phyloP scores from a whole-genome alignment of 176 grass and related monocot genomes.

The Poa annua region DNA sequence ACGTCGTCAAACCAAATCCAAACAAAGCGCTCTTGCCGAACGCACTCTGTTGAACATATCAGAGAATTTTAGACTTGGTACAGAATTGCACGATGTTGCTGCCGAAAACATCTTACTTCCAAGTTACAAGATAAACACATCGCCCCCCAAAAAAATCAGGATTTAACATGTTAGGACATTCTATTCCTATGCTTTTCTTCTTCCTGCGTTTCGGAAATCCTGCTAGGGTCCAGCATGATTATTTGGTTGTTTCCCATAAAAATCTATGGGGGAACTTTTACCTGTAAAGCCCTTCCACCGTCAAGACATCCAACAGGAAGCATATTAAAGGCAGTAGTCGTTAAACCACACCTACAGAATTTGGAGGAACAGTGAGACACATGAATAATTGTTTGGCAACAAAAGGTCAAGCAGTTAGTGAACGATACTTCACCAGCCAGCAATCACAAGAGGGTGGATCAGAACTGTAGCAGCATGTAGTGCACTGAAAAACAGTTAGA shows the following conservation, averaged over 20 bases:
- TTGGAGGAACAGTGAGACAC: conserved; percentile 43
- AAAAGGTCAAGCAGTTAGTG: conserved; percentile 18
- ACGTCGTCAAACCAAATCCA: conserved; percentile 96
- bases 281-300: conserved; percentile 96
- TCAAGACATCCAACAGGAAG: conserved; percentile 97
- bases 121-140: background rate
- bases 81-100: conserved; percentile 8
- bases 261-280: conserved; percentile 23
- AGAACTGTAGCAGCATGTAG: conserved; percentile 93
- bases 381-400: conserved; percentile 12
- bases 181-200: no score
- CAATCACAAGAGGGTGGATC: conserved; percentile 96
- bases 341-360: conserved; percentile 89
- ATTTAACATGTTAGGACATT: no score
- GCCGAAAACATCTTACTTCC: conserved; percentile 9
- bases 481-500: conserved; percentile 53
- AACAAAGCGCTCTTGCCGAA: conserved; percentile 78
- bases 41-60: conserved; percentile 69
- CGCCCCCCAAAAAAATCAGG: no score
- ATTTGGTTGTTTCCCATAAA: background rate
- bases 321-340: conserved; percentile 97
- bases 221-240: background rate
- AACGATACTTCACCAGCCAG: conserved; percentile 79
- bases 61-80: conserved; percentile 36
- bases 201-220: no score